These are phyloP conservation scores for Paramyrothecium roridum DNA, from an alignment of 2,329 filamentous ascomycete genomes.

Conservation along the genomic window DNA sequence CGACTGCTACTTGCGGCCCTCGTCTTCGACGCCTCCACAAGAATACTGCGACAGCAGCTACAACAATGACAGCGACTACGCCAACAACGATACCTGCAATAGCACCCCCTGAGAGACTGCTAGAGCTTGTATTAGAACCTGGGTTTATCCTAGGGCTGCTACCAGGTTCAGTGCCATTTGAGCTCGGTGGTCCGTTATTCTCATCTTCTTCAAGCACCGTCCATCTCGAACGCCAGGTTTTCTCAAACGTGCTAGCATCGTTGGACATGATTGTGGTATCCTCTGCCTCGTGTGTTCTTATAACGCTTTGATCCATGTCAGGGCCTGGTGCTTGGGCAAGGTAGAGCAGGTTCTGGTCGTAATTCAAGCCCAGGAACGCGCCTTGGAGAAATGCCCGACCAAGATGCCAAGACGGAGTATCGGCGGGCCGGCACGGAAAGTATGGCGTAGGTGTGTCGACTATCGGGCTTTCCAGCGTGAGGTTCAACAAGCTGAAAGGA, in stretches of 20 bases:
- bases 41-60: too few species aligned
- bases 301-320: neutral
- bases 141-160: too few species aligned
- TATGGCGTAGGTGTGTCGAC: constrained; percentile 27
- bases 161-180: too few species aligned
- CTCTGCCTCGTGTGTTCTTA: neutral
- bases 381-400: neutral
- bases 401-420: neutral
- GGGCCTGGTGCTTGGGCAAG: constrained; percentile 39
- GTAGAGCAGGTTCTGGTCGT: constrained; percentile 21
- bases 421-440: constrained; percentile 32
- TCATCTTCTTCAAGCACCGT: neutral
- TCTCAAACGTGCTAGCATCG: neutral
- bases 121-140: too few species aligned
- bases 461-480: constrained; percentile 34
- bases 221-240: neutral
- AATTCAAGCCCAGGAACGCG: neutral
- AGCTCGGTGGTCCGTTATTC: neutral
- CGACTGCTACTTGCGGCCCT: too few species aligned
- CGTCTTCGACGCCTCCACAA: too few species aligned
- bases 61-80: too few species aligned
- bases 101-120: too few species aligned
- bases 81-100: too few species aligned
- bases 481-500: constrained; percentile 27
- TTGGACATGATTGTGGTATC: neutral